Percentiles rank a stretch among this genome's conserved stretches.
Evolutionary conservation across 345 rosid genomes (phyloP).

Genomic region (Luvunga scandens): DNA sequence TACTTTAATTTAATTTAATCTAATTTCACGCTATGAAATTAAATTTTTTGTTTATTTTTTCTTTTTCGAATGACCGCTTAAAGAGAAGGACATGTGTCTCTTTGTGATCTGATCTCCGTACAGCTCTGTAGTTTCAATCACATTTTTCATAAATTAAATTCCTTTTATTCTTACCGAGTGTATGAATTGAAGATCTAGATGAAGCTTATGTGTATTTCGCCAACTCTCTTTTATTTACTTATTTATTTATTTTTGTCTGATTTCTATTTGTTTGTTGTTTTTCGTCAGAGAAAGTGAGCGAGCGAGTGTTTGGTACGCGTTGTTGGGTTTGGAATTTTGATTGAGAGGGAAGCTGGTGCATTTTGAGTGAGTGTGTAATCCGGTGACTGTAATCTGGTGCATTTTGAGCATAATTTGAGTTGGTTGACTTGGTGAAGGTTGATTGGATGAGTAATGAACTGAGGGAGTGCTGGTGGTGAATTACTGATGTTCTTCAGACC

Average conservation of each 20-base stretch:
- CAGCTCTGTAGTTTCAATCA: background rate
- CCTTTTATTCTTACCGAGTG: background rate
- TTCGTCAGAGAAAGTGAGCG: background rate
- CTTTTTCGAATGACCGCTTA: background rate
- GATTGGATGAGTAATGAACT: slow-evolving; percentile 9
- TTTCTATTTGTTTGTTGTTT: background rate
- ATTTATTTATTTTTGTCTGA: background rate
- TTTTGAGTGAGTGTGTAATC: slow-evolving; percentile 2
- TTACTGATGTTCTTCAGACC: slow-evolving; percentile 13
- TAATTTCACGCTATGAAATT: background rate
- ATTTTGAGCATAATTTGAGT: slow-evolving; percentile 3
- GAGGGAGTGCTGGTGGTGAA: slow-evolving; percentile 3
- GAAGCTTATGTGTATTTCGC: background rate
- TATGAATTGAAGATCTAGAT: slow-evolving; percentile 14
- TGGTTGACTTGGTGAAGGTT: background rate
- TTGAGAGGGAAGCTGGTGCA: background rate
- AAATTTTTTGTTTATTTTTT: background rate
- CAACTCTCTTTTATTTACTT: background rate
- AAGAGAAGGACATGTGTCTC: slow-evolving; percentile 20
- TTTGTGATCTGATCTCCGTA: slow-evolving; percentile 16
- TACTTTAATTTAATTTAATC: background rate
- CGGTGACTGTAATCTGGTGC: background rate
- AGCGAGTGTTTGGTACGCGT: background rate
- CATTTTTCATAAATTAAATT: background rate
- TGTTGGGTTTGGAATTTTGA: background rate